phyloP scores from a whole-genome alignment of 352 stramenopile species.

The Thraustochytrium sp. region DNA sequence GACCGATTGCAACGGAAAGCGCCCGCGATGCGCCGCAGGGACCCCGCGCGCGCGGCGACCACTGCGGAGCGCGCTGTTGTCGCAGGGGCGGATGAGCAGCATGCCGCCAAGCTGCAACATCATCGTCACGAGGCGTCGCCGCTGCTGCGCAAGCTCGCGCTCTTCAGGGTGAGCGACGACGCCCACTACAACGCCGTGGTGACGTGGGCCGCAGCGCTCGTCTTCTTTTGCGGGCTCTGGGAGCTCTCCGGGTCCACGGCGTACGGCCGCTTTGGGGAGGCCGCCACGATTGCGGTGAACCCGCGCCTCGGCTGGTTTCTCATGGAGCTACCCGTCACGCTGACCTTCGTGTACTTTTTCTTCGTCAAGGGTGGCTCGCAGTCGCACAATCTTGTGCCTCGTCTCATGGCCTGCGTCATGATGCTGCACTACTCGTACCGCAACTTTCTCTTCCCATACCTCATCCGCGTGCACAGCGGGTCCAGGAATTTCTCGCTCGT shows the following conservation, averaged over 20 bases:
- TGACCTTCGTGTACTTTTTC: conserved; percentile 35
- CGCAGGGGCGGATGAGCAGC: too few species aligned
- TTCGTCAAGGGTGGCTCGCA: conserved; percentile 35
- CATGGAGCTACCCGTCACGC: background rate
- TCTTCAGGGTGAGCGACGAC: background rate
- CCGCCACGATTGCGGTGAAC: background rate
- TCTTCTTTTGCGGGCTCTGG: background rate
- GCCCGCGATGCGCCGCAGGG: too few species aligned
- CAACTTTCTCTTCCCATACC: conserved; percentile 8
- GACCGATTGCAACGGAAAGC: too few species aligned
- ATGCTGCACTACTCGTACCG: conserved; percentile 24
- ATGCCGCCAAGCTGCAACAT: too few species aligned
- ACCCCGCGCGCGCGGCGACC: too few species aligned
- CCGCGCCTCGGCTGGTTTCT: conserved; percentile 19
- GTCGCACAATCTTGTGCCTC: background rate
- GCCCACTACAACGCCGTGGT: conserved; percentile 23
- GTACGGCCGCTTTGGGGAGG: conserved; percentile 25
- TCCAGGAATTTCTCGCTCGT: conserved; percentile 27
- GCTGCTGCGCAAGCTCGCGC: background rate
- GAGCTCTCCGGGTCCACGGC: background rate
- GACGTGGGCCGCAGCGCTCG: background rate
- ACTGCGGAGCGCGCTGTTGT: too few species aligned
- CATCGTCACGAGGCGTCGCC: background rate
- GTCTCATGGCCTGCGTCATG: conserved; percentile 22
- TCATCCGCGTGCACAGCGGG: conserved; percentile 14